Conservation (phyloP, 352 stramenopile genomes). For the Pythium phragmiticola region DNA sequence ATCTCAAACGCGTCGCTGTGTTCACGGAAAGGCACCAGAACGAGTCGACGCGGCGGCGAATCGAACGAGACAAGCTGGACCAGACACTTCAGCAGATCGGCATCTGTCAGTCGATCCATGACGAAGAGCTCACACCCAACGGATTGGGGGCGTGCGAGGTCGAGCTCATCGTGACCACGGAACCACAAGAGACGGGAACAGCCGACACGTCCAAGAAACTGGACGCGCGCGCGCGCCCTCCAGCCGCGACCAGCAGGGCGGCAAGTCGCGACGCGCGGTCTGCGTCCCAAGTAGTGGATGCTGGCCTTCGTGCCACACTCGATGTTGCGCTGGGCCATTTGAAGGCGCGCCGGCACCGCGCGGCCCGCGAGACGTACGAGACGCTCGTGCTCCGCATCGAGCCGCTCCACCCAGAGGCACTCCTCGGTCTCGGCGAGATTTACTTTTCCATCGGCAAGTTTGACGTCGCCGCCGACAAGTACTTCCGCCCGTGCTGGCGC, state of each 20-base stretch:
- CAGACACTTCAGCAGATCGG: slow-evolving; percentile 25
- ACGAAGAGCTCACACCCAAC: neutral
- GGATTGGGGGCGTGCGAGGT: slow-evolving; percentile 12
- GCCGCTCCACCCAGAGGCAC: slow-evolving; percentile 39
- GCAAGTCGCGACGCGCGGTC: neutral
- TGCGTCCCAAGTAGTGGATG: slow-evolving; percentile 7
- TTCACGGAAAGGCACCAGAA: slow-evolving; percentile 44
- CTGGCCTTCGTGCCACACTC: slow-evolving; percentile 31
- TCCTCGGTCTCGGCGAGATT: slow-evolving; percentile 57
- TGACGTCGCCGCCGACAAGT: slow-evolving; percentile 36
- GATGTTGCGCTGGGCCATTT: slow-evolving; percentile 42
- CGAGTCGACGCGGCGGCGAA: slow-evolving; percentile 22
- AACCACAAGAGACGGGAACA: neutral
- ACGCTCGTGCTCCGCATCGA: slow-evolving; percentile 42
- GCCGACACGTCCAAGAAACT: neutral
- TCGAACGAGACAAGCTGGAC: slow-evolving; percentile 17
- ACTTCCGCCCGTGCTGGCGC: slow-evolving; percentile 50
- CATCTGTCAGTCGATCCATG: neutral
- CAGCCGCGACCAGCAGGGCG: neutral
- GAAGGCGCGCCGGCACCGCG: slow-evolving; percentile 45
- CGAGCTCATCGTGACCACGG: slow-evolving; percentile 24
- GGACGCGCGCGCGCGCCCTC: neutral
- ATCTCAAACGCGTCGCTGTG: slow-evolving; percentile 35
- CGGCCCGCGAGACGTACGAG: slow-evolving; percentile 47
- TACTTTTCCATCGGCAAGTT: slow-evolving; percentile 41